A percentile compares a stretch with the other conserved stretches of the same genome.
Conservation (phyloP, 179 eudicot genomes). For the Corrigiola litoralis region DNA sequence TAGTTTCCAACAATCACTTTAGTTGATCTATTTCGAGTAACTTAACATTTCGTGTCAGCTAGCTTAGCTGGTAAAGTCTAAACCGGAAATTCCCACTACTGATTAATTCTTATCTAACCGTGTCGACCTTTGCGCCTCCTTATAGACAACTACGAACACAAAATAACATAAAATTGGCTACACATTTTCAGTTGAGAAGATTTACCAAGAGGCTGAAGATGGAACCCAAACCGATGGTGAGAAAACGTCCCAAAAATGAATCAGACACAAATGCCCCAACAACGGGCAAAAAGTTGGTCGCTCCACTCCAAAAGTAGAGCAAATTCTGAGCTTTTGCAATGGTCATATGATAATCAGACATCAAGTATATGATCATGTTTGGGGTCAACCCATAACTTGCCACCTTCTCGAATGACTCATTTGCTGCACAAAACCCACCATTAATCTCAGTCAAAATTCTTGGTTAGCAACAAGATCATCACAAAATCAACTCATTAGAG, state of each 20-base stretch:
- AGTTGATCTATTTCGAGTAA: no score
- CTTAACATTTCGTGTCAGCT: no score
- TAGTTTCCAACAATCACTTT: no score
- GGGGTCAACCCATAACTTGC: conserved; percentile 77
- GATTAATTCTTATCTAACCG: not conserved
- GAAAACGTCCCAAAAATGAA: conserved; percentile 71
- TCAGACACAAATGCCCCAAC: conserved; percentile 86
- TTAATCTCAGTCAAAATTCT: no score
- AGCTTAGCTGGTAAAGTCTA: no score
- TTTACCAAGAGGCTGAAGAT: conserved; percentile 61
- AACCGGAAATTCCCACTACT: no score
- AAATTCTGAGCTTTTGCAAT: conserved; percentile 47
- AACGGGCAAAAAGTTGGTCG: conserved; percentile 69
- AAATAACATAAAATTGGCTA: not conserved
- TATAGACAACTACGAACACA: not conserved
- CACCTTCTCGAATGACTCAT: conserved; percentile 88
- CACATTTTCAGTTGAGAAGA: not conserved
- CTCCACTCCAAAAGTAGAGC: conserved; percentile 65
- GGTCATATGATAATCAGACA: conserved; percentile 58
- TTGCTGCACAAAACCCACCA: conserved; percentile 38
- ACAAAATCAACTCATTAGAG: no score
- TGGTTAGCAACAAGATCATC: no score
- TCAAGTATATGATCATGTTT: conserved; percentile 76
- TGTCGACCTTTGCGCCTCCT: not conserved
- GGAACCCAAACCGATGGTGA: conserved; percentile 72